Evolutionary conservation across 805 yeast species (phyloP), one percentile per base, ranked within the genome.

Genomic region (Cyberlindnera bimundalis): DNA sequence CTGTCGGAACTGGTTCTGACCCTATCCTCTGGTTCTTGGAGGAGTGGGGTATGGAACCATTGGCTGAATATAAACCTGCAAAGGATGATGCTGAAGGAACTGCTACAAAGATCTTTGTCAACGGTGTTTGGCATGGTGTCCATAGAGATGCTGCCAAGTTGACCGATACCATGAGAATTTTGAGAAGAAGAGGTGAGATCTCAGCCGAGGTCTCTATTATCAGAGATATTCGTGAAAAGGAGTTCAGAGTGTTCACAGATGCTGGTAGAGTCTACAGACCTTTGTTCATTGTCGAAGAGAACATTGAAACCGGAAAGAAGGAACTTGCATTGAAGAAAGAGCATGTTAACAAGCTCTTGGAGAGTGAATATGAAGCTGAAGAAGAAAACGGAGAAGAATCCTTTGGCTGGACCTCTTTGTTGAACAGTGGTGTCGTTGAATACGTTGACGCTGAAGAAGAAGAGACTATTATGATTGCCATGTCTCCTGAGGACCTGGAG

Each of bases 41-140:
- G 65, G 99, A 93, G 69, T 93, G 98, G 97, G 99, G 99, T 66
- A 81, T 93, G 87, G 98, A 93, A 67, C 96, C 97, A 14, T 73
- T 93, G 55, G 96, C 93, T 60, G 96, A 90, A 60, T 93, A 87
- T 61, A 89, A 85, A 41, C 98, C 99, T 25, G 88, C 87, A 46
- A 87, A 87, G 50, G 81, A 88, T 40, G 90, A 91, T 32, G 87
- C 85, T 60, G 87, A 95, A 25, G 36, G 25, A 17, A 89, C 96
- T 59, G 88, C 95, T 23, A 90, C 97, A 2, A 79, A 96, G 66
- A 90, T 93, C 40, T 93, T 93, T 62, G 95, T 93, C 39, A 93
- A 93, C 60, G 99, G 99, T 75, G 96, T 91, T 40, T 93, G 99
- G 99, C 95, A 90, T 37, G 99, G 99, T 70, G 91, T 95, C 28